phyloP scores from a whole-genome alignment of 805 yeast genomes.

The Kuraishia cidri region DNA sequence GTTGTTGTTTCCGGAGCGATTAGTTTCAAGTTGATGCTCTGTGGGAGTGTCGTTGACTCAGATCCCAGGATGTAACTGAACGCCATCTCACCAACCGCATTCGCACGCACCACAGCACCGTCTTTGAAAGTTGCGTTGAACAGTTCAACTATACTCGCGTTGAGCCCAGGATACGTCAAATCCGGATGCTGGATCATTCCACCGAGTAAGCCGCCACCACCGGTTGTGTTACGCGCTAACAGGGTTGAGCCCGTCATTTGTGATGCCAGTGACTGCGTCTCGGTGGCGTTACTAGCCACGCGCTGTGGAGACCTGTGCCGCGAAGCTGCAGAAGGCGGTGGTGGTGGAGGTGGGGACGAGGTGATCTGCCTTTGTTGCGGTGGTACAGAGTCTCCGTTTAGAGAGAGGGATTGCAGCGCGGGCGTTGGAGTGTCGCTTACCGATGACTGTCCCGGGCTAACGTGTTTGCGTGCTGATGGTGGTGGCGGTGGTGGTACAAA shows the following conservation, averaged over 20 bases:
- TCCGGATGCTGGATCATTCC: constrained; percentile 37
- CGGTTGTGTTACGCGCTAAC: constrained; percentile 20
- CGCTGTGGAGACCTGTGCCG: not conserved
- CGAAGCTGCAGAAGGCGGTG: too few relatives aligned
- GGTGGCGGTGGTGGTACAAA: too few relatives aligned
- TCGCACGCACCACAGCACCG: constrained; percentile 51
- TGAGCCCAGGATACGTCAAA: constrained; percentile 53
- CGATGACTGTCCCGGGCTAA: too few relatives aligned
- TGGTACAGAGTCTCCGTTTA: too few relatives aligned
- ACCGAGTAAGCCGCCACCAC: constrained; percentile 20
- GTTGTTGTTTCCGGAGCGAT: constrained; percentile 32
- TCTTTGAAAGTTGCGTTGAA: constrained; percentile 66
- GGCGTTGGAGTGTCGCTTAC: too few relatives aligned
- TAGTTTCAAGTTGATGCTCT: constrained; percentile 28
- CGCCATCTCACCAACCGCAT: constrained; percentile 80
- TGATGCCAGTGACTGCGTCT: constrained; percentile 20
- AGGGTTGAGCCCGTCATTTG: constrained; percentile 33
- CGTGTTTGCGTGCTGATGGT: too few relatives aligned
- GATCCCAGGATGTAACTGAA: constrained; percentile 46
- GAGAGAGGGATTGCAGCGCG: too few relatives aligned
- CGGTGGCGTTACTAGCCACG: not conserved
- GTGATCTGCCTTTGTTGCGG: too few relatives aligned
- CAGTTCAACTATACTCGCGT: constrained; percentile 81
- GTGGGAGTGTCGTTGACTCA: constrained; percentile 22
- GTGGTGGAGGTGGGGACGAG: too few relatives aligned